phyloP scores from a whole-genome alignment of 345 rosid species.

The Camelina laxa region DNA sequence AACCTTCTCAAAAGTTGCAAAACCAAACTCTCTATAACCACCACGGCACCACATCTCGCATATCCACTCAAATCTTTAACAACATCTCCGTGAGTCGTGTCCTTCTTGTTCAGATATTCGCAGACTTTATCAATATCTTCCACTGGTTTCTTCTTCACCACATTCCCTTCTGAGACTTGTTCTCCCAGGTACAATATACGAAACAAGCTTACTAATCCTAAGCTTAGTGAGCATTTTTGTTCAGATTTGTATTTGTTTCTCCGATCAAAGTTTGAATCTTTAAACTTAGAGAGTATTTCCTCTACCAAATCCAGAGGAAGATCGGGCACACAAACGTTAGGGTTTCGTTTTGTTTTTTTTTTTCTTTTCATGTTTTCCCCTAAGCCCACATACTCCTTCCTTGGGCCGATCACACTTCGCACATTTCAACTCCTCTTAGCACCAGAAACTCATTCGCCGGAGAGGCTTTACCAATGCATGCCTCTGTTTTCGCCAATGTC shows the following conservation, averaged over 20 bases:
- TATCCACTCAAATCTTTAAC: conserved; percentile 50
- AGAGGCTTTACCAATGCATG: no score
- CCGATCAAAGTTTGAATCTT: conserved; percentile 19
- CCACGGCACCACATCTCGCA: no score
- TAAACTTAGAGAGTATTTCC: conserved; percentile 21
- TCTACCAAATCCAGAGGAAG: no score
- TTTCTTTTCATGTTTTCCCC: no score
- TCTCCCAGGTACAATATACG: conserved; percentile 26
- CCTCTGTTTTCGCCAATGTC: no score
- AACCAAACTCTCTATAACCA: conserved; percentile 50
- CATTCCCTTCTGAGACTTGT: conserved; percentile 18
- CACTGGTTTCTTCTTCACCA: conserved; percentile 25
- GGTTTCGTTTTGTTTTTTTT: no score
- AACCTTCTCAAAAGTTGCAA: conserved; percentile 65
- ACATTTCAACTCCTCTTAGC: no score
- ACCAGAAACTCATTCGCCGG: no score
- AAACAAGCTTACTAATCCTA: conserved; percentile 31
- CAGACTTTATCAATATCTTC: conserved; percentile 57
- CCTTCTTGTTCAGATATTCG: conserved; percentile 52
- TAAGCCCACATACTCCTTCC: no score
- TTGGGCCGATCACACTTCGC: no score
- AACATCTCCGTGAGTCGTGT: conserved; percentile 46
- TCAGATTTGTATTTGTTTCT: conserved; percentile 3
- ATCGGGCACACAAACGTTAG: no score
- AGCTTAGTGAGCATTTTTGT: conserved; percentile 29